phyloP scores from a whole-genome alignment of 2,329 filamentous ascomycete species.

The Hymenoscyphus occultus region DNA sequence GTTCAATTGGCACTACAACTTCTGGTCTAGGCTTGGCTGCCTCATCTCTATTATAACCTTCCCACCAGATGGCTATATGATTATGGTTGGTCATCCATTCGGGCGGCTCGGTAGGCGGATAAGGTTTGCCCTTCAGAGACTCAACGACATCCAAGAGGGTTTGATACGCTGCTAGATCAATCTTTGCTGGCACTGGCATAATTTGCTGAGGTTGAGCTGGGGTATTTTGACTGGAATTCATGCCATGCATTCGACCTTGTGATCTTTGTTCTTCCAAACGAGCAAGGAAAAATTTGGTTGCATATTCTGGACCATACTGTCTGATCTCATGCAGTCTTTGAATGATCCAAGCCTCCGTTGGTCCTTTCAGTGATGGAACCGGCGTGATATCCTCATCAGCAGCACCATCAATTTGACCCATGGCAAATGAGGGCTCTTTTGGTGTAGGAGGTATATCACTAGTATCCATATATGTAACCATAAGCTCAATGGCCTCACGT shows the following conservation, averaged over 20 bases:
- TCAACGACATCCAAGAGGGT: slow-evolving; percentile 33
- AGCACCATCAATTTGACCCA: slow-evolving; percentile 18
- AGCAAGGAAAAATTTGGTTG: slow-evolving; percentile 23
- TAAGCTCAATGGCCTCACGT: slow-evolving; percentile 57
- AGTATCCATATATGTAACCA: slow-evolving; percentile 43
- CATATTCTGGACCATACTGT: slow-evolving; percentile 32
- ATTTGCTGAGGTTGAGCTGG: slow-evolving; percentile 6
- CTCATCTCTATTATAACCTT: slow-evolving; percentile 43
- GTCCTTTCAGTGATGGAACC: slow-evolving; percentile 25
- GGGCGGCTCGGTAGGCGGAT: slow-evolving; percentile 50
- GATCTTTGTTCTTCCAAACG: slow-evolving; percentile 24
- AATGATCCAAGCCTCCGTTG: slow-evolving; percentile 30
- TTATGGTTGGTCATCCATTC: slow-evolving; percentile 49
- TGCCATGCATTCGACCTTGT: slow-evolving; percentile 14
- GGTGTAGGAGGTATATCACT: slow-evolving; percentile 36
- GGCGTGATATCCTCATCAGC: slow-evolving; percentile 12
- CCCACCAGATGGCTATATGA: slow-evolving; percentile 51
- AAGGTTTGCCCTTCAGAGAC: slow-evolving; percentile 45
- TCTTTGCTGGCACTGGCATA: slow-evolving; percentile 11
- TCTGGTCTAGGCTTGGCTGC: slow-evolving; percentile 41
- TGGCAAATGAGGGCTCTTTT: slow-evolving; percentile 31
- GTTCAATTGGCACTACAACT: slow-evolving; percentile 30
- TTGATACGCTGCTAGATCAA: slow-evolving; percentile 23
- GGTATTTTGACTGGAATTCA: slow-evolving; percentile 10
- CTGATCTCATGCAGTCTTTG: slow-evolving; percentile 34